Evolutionary conservation across 2,329 filamentous ascomycete genomes (phyloP), one percentile per base, ranked within the genome.

Genomic region (Colletotrichum agaves): DNA sequence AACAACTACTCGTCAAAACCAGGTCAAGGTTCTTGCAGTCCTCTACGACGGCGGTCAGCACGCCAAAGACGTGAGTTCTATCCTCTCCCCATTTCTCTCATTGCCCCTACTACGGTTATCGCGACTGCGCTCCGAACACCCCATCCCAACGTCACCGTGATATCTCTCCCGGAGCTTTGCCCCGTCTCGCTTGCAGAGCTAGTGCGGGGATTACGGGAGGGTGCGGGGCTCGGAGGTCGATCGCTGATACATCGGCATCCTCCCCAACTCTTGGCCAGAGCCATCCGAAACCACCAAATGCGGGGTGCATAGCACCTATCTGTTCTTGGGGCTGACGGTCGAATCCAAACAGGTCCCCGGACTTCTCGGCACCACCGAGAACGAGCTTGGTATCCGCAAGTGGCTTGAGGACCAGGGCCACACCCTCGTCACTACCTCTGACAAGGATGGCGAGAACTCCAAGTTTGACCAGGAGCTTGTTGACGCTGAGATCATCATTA

Each of bases 321-420:
- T n/a, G n/a, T n/a, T n/a, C 53, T 17, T 47, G 61, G 6, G 41
- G 56, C 66, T 69, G 50, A 69, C 56, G 4, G 46, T 47, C 19
- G 41, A 44, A 72, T 71, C 72, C 41, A 31, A 31, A 59, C 69
- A 90, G 87, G 87, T 90, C 80, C 94, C 94, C 72, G 88, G 88
- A 76, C 88, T 99, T 75, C 90, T 98, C 76, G 96, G 96, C 77
- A 97, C 96, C 71, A 98, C 94, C 55, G 93, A 99, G 88, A 98
- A 98, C 82, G 96, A 99, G 88, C 93, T 99, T 70, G 96, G 96
- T 75, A 86, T 99, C 79, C 90, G 96, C 78, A 94, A 97, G 84
- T 99, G 96, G 95, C 91, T 99, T 74, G 96, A 98, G 87, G 93
- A 95, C 70, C 91, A 97, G 81, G 96, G 96, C 76, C 96, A 99